Conservation (phyloP, 148 eudicot species). For the Hydrangea macrophylla region DNA sequence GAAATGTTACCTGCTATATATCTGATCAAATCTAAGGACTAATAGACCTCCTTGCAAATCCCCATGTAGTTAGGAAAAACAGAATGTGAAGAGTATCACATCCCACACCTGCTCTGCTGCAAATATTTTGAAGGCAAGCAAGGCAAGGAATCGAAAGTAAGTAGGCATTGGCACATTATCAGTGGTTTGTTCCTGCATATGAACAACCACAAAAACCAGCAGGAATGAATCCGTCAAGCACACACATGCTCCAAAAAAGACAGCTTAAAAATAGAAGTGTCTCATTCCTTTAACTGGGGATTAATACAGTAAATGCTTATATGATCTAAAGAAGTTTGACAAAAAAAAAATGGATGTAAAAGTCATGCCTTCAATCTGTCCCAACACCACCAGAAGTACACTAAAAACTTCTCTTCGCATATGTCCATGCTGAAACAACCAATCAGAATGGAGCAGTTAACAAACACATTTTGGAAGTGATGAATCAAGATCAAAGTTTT, state of each 20-base stretch:
- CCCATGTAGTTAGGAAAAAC: background rate
- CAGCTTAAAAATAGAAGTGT: background rate
- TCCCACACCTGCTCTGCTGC: slow-evolving; percentile 67
- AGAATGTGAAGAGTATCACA: slow-evolving; percentile 7
- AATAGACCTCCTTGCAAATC: background rate
- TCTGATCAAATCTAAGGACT: background rate
- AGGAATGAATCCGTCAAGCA: slow-evolving; percentile 7
- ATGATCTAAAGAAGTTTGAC: background rate
- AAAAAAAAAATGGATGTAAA: slow-evolving; percentile 4
- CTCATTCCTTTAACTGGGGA: background rate
- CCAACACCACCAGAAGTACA: slow-evolving; percentile 95
- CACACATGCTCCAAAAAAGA: background rate
- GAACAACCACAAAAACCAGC: slow-evolving; percentile 13
- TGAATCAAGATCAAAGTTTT: too few relatives aligned
- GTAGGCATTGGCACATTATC: slow-evolving; percentile 92
- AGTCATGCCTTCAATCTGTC: slow-evolving; percentile 75
- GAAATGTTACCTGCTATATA: background rate
- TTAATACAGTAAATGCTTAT: background rate
- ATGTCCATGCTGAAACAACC: slow-evolving; percentile 63
- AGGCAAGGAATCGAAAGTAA: slow-evolving; percentile 88
- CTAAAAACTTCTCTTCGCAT: slow-evolving; percentile 76
- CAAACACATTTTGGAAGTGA: background rate
- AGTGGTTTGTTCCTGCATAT: slow-evolving; percentile 58
- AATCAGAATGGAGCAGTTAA: slow-evolving; percentile 13
- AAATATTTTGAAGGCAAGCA: slow-evolving; percentile 98